Percentiles rank a stretch among this genome's conserved stretches.
These are phyloP conservation scores for Ambispora gerdemannii DNA, from an alignment of 192 early-diverging fungal genomes.

Conservation along the genomic window DNA sequence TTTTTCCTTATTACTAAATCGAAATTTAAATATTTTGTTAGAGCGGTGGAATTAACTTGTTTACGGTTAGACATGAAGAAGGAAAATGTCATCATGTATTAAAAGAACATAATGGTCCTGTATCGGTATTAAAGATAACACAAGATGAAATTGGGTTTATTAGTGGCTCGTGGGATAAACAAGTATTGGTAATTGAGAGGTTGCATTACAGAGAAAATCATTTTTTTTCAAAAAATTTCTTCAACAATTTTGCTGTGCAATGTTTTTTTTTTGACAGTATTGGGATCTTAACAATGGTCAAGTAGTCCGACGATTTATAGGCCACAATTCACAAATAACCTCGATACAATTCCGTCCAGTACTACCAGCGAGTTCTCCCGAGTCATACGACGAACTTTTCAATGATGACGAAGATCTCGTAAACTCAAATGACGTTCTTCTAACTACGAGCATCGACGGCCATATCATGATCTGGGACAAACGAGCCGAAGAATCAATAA, in stretches of 20 bases:
- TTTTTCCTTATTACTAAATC: neutral
- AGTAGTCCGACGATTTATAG: conserved; percentile 63
- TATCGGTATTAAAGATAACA: conserved; percentile 77
- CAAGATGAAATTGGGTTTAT: conserved; percentile 79
- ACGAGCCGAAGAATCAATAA: conserved; percentile 52
- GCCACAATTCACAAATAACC: conserved; percentile 82
- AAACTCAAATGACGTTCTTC: conserved; percentile 46
- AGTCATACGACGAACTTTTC: conserved; percentile 23
- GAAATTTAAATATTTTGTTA: conserved; percentile 28
- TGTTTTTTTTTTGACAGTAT: too few relatives aligned
- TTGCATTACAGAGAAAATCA: too few relatives aligned
- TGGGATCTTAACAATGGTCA: conserved; percentile 87
- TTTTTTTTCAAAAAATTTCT: too few relatives aligned
- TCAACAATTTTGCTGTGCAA: too few relatives aligned
- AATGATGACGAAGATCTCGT: conserved; percentile 30
- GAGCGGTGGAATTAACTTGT: conserved; percentile 83
- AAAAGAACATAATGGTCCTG: conserved; percentile 74
- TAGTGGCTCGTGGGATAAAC: conserved; percentile 96
- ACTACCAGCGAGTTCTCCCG: conserved; percentile 26
- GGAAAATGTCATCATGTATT: conserved; percentile 84
- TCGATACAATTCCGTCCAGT: conserved; percentile 68
- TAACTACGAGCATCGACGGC: conserved; percentile 77
- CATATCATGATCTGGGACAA: conserved; percentile 73
- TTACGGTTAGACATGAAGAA: conserved; percentile 90
- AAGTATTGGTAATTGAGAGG: conserved; percentile 65